Conservation (phyloP, 495 filamentous ascomycete species). For the Rusavskia elegans region DNA sequence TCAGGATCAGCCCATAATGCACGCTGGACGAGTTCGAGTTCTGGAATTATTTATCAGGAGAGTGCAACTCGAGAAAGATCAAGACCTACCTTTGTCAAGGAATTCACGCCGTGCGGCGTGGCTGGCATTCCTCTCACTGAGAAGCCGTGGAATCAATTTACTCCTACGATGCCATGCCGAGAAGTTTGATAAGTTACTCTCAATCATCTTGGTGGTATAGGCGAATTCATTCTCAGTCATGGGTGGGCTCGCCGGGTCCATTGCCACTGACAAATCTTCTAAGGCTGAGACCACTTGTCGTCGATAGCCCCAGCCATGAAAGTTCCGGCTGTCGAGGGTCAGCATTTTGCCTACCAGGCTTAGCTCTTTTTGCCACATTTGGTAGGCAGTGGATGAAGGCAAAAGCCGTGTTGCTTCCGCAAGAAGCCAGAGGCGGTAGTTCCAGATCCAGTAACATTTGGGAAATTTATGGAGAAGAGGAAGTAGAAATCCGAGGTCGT, state of each 20-base stretch:
- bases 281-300: conserved; percentile 54
- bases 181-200: conserved; percentile 75
- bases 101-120: conserved; percentile 46
- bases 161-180: conserved; percentile 91
- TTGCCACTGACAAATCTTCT: conserved; percentile 32
- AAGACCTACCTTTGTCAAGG: conserved; percentile 49
- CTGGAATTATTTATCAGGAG: conserved; percentile 18
- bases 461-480: conserved; percentile 71
- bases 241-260: conserved; percentile 19
- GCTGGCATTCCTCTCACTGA: conserved; percentile 51
- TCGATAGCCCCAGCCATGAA: conserved; percentile 93
- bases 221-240: conserved; percentile 70
- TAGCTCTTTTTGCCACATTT: conserved; percentile 74
- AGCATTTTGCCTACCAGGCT: conserved; percentile 74
- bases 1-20: conserved; percentile 75
- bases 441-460: conserved; percentile 99
- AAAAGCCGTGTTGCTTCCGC: conserved; percentile 50
- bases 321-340: conserved; percentile 73
- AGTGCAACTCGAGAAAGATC: neutral
- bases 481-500: conserved; percentile 66
- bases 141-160: conserved; percentile 58
- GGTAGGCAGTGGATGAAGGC: conserved; percentile 30
- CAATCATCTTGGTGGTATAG: conserved; percentile 82
- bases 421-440: conserved; percentile 82
- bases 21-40: conserved; percentile 56